phyloP scores from a whole-genome alignment of 768 basidiomycete species.

The Leccinum arenicola region DNA sequence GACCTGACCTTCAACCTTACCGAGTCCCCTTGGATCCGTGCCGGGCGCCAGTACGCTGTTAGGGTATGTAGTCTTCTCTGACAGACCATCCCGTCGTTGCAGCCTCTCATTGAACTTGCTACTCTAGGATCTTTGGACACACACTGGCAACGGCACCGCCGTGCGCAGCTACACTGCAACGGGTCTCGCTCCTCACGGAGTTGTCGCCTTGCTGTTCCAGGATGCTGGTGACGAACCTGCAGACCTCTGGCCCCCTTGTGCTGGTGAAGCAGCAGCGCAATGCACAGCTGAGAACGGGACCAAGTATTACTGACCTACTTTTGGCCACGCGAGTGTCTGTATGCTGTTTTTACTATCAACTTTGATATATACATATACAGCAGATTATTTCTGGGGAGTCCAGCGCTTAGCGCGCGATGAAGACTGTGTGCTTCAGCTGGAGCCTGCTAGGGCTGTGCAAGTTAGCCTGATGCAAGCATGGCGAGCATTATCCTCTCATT shows the following conservation, averaged over 20 bases:
- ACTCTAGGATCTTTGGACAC: constrained; percentile 65
- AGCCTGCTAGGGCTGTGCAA: not conserved
- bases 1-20: constrained; percentile 61
- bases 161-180: constrained; percentile 49
- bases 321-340: not conserved
- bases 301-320: constrained; percentile 15
- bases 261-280: constrained; percentile 40
- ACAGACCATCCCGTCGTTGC: not conserved
- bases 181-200: constrained; percentile 60
- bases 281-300: constrained; percentile 64
- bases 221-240: constrained; percentile 70
- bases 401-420: not conserved
- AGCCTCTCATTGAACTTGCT: not conserved
- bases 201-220: constrained; percentile 58
- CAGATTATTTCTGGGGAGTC: too few relatives aligned
- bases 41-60: constrained; percentile 59
- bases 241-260: constrained; percentile 54
- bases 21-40: constrained; percentile 69
- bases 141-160: constrained; percentile 65
- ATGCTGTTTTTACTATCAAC: not conserved
- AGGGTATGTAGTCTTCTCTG: constrained; percentile 39
- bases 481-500: constrained; percentile 44
- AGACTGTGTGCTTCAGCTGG: not conserved
- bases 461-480: constrained; percentile 25
- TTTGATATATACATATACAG: not conserved